Evolutionary conservation across 192 early-diverging fungal genomes (phyloP), one percentile per base, ranked within the genome.

Genomic region (Coemansia sp.): DNA sequence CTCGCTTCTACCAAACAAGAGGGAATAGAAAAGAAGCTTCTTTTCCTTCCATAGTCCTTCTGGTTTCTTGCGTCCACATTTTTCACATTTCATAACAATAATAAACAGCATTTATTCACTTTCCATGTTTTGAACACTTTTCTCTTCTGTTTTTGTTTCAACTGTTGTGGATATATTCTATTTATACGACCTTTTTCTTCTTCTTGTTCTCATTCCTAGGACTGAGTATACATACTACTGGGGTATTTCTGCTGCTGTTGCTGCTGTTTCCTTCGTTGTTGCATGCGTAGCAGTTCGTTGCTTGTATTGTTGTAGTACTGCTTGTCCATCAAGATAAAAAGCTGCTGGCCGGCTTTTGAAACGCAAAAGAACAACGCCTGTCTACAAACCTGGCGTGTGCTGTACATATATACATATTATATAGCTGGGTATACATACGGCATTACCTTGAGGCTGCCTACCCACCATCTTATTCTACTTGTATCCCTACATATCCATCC

Each of bases 291-390:
- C 52, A 54, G 32, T 2, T 32, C 4, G 1, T 32, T 32, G 32
- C 52, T 54, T 23, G 19, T 54, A 23, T 15, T 23, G 32, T 2
- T 32, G 32, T 32, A 32, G 32, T 32, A 32, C 32, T 32, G 32
- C 32, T 12, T 23, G 8, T 23, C 6, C 23, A 23, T 26, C 12
- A 9, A 9, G 7, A 10, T 11, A 54, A 7, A 54, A 11, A 54
- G 52, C 52, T 54, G 52, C 52, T 54, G 52, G 52, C 26, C 52
- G 23, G 52, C 52, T 54, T 12, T 12, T 26, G 52, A 54, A 26
- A 19, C 52, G 8, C 52, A 32, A 32, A 32, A 32, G 32, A 32
- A 32, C 32, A 32, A 32, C 32, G 32, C 32, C 32, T 32, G 32
- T 32, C 32, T 32, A 32, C 32, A 32, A 32, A 26, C 21, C 0